Evolutionary conservation across 2,329 filamentous ascomycete genomes (phyloP).

Genomic region (Cephalotrichum gorgonifer): DNA sequence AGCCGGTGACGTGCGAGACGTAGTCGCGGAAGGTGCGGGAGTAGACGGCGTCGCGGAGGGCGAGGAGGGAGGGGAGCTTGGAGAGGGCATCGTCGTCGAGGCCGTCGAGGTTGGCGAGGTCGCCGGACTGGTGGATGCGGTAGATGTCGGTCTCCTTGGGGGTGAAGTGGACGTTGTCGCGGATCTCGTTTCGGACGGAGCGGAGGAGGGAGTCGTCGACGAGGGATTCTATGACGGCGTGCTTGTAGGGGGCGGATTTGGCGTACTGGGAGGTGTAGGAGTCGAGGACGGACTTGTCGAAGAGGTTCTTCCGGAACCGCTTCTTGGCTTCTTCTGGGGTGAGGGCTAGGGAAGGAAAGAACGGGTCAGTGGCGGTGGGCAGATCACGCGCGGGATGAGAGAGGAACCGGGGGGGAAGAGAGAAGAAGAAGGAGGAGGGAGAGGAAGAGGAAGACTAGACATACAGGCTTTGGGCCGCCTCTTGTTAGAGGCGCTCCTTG

Average conservation of each 20-base stretch:
- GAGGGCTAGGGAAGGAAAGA: conserved; percentile 24
- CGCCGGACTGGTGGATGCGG: conserved; percentile 97
- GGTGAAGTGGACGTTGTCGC: conserved; percentile 85
- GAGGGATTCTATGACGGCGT: conserved; percentile 76
- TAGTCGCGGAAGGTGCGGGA: conserved; percentile 83
- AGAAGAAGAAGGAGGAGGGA: conserved; percentile 6
- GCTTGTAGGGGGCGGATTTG: conserved; percentile 67
- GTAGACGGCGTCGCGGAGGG: conserved; percentile 90
- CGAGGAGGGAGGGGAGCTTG: conserved; percentile 80
- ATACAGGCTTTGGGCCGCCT: conserved; percentile 44
- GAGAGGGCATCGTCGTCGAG: conserved; percentile 77
- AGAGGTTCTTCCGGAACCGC: conserved; percentile 57
- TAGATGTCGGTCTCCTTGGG: conserved; percentile 99
- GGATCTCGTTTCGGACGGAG: conserved; percentile 78
- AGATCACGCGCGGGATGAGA: conserved; percentile 2
- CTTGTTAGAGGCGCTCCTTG: conserved; percentile 31
- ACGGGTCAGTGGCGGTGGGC: conserved; percentile 1
- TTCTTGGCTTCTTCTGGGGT: conserved; percentile 38
- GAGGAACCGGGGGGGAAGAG: not conserved
- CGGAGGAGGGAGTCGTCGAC: conserved; percentile 76
- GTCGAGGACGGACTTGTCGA: conserved; percentile 46
- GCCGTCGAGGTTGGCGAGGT: conserved; percentile 92
- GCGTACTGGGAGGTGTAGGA: conserved; percentile 54
- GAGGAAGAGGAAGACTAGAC: too few species aligned
- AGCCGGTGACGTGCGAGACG: conserved; percentile 73